Evolutionary conservation across 768 basidiomycete species (phyloP), one percentile per base, ranked within the genome.

Genomic region (Sarcomyxa edulis): DNA sequence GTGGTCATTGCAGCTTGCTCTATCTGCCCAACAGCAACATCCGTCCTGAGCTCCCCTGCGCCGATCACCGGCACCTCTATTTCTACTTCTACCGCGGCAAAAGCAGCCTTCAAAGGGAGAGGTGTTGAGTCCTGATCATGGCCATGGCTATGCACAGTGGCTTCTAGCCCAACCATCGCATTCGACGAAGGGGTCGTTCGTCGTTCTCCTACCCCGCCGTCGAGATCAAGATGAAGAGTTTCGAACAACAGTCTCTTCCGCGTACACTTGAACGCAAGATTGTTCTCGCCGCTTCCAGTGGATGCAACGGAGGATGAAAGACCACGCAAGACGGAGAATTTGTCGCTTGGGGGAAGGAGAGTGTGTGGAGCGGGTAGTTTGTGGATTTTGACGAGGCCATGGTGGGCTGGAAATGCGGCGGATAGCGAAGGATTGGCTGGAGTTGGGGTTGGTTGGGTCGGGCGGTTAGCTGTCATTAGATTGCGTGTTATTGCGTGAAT

Each of bases 211-310:
- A 90, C 77, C 11, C 91, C 86, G n/a, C 91, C 84, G 56, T 93
- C 87, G 25, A 88, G 66, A 55, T 86, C 83, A 18, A 95, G 66
- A 60, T 95, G 91, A 42, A 97, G 65, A 18, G 92, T 97, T 65
- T 97, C 95, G 49, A 98, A 77, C 14, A 94, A 65, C 40, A 97
- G 70, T 34, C 91, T 68, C 55, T 87, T 91, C 49, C 94, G 70
- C 51, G 83, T 96, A 52, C 89, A 86, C 56, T 83, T 87, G 72
- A 98, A 99, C 9, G 86, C 92, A 6, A 99, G 71, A 52, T 98
- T 97, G 61, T 98, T 98, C 57, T 97, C 94, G 6, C 93, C 87
- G n/a, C 79, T 78, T 1, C 81, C 83, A 5, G 72, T 71, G 10
- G 62, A 64, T 2, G 64, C 62, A 24, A 56, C 61, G 12, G 69